Base-by-base conservation (phyloP, 148 eudicot genomes). In the Spergularia marina region DNA sequence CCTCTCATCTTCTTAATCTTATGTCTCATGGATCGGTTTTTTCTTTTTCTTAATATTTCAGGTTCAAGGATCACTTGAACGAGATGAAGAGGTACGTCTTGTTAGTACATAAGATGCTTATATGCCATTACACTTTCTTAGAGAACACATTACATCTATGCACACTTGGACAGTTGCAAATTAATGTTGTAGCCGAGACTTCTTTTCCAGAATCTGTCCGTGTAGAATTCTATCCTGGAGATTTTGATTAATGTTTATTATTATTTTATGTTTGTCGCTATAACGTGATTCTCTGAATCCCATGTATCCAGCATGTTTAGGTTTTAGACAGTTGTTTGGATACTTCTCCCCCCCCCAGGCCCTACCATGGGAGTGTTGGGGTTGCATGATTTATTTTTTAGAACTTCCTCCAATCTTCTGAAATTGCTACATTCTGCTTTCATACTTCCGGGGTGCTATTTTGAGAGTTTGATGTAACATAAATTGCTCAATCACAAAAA, bases 41-140 rank as follows among this genome's bases (percentile, higher is more conserved):
- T 62, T 30, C 12, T 44, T 62, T 62, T 62, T 11, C 41, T 67
- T 67, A 36, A 68, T 68, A 51, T 51, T 68, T 5, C 55, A 68
- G 71, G 71, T 51, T 68, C 71, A 85, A 68, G 94, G 90, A 53
- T 89, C 98, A 67, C 86, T 86, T 78, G 97, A 88, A 81, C 89
- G 97, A 69, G 98, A 91, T 86, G 94, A 94, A 70, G 98, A 94
- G 98, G 98, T 94, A 88, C 69, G 65, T 55, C 51, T 75, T 36
- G 62, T 15, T 61, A 62, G 39, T 4, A 4, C 68, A 53, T 75
- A 8, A 25, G 30, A 56, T 65, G 57, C 69, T 71, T 53, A 66
- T 17, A 14, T 58, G 4, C 7, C 39, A 10, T 30, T 57, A 16
- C 34, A 10, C 14, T 41, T 15, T 7, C 47, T 65, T 63, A 21